These are phyloP conservation scores for Pachysandra terminalis DNA, from an alignment of 164 flowering plant genomes.

Conservation along the genomic window DNA sequence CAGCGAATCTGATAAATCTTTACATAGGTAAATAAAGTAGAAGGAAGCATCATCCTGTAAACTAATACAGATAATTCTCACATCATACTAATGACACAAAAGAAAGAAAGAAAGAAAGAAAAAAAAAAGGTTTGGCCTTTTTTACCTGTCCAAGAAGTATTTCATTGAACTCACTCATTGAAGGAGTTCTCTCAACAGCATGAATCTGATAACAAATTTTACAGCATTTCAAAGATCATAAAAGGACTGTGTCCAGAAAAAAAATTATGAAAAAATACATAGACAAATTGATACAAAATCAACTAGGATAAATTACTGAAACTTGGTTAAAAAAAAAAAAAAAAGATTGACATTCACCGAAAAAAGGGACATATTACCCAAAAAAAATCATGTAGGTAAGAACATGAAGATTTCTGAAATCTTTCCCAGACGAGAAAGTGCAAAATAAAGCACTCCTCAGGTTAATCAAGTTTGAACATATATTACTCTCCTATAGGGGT, in stretches of 20 bases:
- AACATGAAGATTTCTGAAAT: too few relatives aligned
- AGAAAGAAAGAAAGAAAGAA: too few relatives aligned
- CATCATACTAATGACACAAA: background rate
- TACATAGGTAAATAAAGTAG: background rate
- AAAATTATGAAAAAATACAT: background rate
- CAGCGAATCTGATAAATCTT: background rate
- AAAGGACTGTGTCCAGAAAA: background rate
- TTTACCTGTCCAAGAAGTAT: constrained; percentile 94
- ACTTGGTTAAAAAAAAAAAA: background rate
- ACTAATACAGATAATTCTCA: background rate
- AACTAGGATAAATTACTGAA: background rate
- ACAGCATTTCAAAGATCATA: constrained; percentile 4
- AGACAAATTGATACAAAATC: background rate
- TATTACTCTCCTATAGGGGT: too few relatives aligned
- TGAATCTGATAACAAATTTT: constrained; percentile 55
- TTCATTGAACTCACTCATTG: constrained; percentile 97
- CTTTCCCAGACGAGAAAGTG: too few relatives aligned
- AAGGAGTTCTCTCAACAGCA: constrained; percentile 92
- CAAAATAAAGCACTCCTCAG: too few relatives aligned
- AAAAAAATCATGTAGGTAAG: background rate
- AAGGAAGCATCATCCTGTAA: background rate
- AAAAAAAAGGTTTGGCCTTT: too few relatives aligned
- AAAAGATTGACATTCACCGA: background rate
- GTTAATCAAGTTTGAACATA: too few relatives aligned
- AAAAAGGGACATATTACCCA: background rate